Percentiles rank a stretch among this genome's conserved stretches.
Conservation (phyloP, 805 yeast genomes). For the Candida khao-thaluensis region DNA sequence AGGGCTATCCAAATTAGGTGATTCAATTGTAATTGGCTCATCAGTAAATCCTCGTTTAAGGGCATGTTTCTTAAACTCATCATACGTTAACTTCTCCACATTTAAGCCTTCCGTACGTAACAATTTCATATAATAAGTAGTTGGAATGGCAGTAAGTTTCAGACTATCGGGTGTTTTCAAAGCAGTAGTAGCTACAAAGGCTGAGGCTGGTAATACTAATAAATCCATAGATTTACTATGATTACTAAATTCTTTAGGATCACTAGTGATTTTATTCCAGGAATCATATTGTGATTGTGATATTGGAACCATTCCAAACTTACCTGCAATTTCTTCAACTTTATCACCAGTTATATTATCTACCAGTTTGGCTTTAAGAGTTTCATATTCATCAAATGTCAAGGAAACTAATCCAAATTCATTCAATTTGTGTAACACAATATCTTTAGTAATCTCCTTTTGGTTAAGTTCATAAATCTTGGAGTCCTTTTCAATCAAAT, state of each 20-base stretch:
- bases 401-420: constrained; percentile 34
- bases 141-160: constrained; percentile 63
- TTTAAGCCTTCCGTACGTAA: constrained; percentile 44
- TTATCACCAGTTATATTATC: constrained; percentile 16
- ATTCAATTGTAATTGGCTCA: constrained; percentile 14
- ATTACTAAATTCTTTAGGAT: constrained; percentile 26
- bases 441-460: constrained; percentile 21
- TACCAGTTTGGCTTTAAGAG: constrained; percentile 21
- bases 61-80: constrained; percentile 45
- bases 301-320: constrained; percentile 32
- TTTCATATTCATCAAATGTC: constrained; percentile 27
- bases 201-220: constrained; percentile 55
- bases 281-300: constrained; percentile 14
- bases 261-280: constrained; percentile 15
- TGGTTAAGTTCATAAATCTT: constrained; percentile 20
- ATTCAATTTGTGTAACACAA: constrained; percentile 22
- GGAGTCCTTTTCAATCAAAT: constrained; percentile 30
- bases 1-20: constrained; percentile 13
- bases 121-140: constrained; percentile 60
- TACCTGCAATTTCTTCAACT: constrained; percentile 31
- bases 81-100: constrained; percentile 46
- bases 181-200: constrained; percentile 63
- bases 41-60: constrained; percentile 48
- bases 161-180: constrained; percentile 52
- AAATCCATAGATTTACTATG: constrained; percentile 48